phyloP scores from a whole-genome alignment of 306 rosid species.

The Macrotyloma uniflorum region DNA sequence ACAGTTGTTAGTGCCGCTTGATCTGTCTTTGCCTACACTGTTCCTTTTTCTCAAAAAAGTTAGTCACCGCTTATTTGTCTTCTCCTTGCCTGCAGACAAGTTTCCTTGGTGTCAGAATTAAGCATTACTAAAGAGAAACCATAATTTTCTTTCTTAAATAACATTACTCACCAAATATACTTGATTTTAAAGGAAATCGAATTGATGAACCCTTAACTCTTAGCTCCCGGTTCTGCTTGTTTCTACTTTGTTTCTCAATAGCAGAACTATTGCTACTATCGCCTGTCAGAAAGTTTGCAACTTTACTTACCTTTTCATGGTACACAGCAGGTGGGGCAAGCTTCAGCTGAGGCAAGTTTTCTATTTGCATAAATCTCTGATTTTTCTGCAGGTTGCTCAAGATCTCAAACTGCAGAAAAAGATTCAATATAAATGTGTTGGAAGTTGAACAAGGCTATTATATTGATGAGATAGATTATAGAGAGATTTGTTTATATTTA shows the following conservation, averaged over 20 bases:
- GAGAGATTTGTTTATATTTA: constrained; percentile 41
- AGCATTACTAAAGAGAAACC: constrained; percentile 13
- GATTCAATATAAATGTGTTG: constrained; percentile 26
- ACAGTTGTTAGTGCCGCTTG: constrained; percentile 46
- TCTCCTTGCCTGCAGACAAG: constrained; percentile 66
- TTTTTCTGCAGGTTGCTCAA: constrained; percentile 74
- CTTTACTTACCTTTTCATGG: constrained; percentile 86
- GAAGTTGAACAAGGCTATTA: constrained; percentile 17
- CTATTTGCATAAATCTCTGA: constrained; percentile 76
- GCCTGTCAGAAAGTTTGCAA: constrained; percentile 55
- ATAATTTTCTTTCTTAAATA: constrained; percentile 4
- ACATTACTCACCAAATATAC: constrained; percentile 68
- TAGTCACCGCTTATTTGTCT: constrained; percentile 61
- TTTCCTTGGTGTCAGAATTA: constrained; percentile 36
- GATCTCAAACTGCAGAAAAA: constrained; percentile 87
- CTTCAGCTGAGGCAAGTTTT: constrained; percentile 78
- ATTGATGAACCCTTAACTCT: constrained; percentile 81
- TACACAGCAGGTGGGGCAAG: constrained; percentile 94
- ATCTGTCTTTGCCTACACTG: constrained; percentile 24
- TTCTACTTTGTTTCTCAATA: constrained; percentile 57
- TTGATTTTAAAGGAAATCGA: constrained; percentile 77
- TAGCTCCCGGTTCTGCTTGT: constrained; percentile 64
- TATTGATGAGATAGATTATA: background rate
- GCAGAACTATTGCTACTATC: constrained; percentile 62
- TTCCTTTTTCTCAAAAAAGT: background rate